phyloP scores from a whole-genome alignment of 192 early-diverging fungal genomes.

The Neocallimastix lanati region DNA sequence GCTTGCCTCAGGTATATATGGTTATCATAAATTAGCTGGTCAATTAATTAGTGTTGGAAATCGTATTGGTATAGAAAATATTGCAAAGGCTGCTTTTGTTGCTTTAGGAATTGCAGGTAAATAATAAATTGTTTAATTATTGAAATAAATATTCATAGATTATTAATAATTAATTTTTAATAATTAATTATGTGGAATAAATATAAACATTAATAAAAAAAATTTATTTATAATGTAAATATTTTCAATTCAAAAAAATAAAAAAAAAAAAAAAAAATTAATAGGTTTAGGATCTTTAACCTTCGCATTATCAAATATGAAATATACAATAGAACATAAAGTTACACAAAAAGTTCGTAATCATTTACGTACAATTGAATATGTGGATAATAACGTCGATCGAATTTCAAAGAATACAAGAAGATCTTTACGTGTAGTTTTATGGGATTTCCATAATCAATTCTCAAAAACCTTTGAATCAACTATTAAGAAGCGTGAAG shows the following conservation, averaged over 20 bases:
- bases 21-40: slow-evolving; percentile 16
- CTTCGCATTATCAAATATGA: slow-evolving; percentile 29
- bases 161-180: too few species aligned
- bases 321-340: slow-evolving; percentile 16
- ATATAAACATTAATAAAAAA: too few species aligned
- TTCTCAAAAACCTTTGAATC: slow-evolving; percentile 22
- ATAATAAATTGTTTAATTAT: too few species aligned
- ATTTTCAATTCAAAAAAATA: not conserved
- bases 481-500: slow-evolving; percentile 5
- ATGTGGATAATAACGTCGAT: slow-evolving; percentile 12
- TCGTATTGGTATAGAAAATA: slow-evolving; percentile 1
- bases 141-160: too few species aligned
- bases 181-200: too few species aligned
- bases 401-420: slow-evolving; percentile 15
- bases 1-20: slow-evolving; percentile 15
- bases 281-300: slow-evolving; percentile 32
- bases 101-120: slow-evolving; percentile 28
- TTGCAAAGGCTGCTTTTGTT: slow-evolving; percentile 17
- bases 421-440: slow-evolving; percentile 15
- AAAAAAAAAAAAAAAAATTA: not conserved
- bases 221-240: too few species aligned
- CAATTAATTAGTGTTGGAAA: slow-evolving; percentile 3
- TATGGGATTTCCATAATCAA: slow-evolving; percentile 34
- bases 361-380: slow-evolving; percentile 16
- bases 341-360: slow-evolving; percentile 16